These are phyloP conservation scores for Corymbia calophylla DNA, from an alignment of 441 rosid species.

Conservation along the genomic window DNA sequence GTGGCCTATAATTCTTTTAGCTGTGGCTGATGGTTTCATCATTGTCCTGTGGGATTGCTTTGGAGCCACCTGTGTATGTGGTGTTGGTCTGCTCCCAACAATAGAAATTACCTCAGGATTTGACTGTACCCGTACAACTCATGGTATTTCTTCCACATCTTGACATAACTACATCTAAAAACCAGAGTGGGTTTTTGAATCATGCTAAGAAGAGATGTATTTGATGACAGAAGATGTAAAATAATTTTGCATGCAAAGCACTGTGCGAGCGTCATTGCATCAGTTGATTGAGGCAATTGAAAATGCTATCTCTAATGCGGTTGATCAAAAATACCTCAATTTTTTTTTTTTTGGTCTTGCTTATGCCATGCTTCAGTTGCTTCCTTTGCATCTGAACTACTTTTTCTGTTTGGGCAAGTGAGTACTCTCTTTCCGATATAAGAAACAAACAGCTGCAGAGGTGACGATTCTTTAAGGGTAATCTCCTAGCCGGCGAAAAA, in stretches of 20 bases:
- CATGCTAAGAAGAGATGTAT: neutral
- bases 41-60: neutral
- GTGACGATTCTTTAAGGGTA: neutral
- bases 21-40: neutral
- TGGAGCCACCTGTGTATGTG: neutral
- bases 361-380: neutral
- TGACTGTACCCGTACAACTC: neutral
- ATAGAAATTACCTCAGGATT: fast-evolving
- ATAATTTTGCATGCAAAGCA: neutral
- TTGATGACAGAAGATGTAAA: neutral
- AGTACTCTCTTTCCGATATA: neutral
- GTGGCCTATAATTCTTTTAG: neutral
- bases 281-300: neutral
- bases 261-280: neutral
- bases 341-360: neutral
- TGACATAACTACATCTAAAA: neutral
- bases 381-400: neutral
- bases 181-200: neutral
- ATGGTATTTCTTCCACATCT: fast-evolving
- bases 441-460: neutral
- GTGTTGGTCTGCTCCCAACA: neutral
- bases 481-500: fast-evolving
- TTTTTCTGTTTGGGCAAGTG: neutral
- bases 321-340: neutral
- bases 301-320: neutral